Conservation (phyloP, 1,284 basidiomycete species). For the Apiotrichum gamsii region DNA sequence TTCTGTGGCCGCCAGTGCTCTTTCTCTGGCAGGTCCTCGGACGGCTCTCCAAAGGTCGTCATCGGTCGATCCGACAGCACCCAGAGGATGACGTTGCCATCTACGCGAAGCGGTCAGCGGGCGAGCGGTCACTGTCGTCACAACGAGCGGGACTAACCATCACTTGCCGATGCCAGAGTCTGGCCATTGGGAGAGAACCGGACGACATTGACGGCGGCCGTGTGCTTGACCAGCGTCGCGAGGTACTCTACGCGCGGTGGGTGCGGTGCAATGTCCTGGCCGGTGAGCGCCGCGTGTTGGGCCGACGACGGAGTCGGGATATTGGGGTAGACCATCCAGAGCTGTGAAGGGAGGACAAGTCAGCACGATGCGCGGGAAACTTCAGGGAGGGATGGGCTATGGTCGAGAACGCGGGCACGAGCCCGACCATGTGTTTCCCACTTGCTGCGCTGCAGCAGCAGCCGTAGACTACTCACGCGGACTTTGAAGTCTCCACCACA, state of each 20-base stretch:
- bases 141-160: constrained; percentile 68
- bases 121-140: too few relatives aligned
- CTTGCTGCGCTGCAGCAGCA: neutral
- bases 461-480: constrained; percentile 60
- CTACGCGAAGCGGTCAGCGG: too few relatives aligned
- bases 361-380: too few relatives aligned
- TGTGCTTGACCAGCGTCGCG: constrained; percentile 86
- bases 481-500: constrained; percentile 97
- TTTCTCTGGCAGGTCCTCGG: constrained; percentile 79
- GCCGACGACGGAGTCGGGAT: constrained; percentile 57
- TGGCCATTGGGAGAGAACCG: constrained; percentile 95
- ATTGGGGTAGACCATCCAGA: constrained; percentile 93
- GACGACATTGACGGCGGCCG: constrained; percentile 92
- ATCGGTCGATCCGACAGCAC: constrained; percentile 70
- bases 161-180: constrained; percentile 84
- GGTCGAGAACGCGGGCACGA: neutral
- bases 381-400: constrained; percentile 7
- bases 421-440: neutral
- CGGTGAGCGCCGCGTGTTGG: constrained; percentile 55
- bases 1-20: constrained; percentile 92
- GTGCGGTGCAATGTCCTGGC: constrained; percentile 51
- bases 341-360: constrained; percentile 49
- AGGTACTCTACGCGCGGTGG: constrained; percentile 93
- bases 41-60: constrained; percentile 70
- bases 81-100: constrained; percentile 97